These are phyloP conservation scores for Adansonia digitata DNA, from an alignment of 345 rosid genomes.

Conservation along the genomic window DNA sequence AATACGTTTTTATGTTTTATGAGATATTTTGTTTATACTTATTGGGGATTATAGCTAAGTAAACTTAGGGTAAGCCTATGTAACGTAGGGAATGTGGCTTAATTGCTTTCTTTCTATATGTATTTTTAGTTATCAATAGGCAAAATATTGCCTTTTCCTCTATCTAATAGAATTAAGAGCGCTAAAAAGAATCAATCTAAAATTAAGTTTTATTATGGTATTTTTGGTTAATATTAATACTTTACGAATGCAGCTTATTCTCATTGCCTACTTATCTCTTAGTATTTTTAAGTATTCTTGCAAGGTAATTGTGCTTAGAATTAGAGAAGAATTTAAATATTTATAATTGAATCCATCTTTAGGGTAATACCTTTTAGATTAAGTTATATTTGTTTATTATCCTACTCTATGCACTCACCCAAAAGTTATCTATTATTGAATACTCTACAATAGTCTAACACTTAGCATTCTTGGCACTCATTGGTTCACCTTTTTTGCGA, in stretches of 20 bases:
- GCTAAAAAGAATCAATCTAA: no score
- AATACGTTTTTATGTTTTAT: no score
- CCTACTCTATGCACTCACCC: neutral
- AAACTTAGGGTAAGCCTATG: no score
- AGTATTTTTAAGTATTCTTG: conserved; percentile 85
- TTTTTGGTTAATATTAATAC: conserved; percentile 92
- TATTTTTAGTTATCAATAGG: no score
- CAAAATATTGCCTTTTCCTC: no score
- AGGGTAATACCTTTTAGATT: neutral
- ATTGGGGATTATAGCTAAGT: no score
- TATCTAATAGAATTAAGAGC: no score
- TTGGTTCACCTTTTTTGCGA: conserved; percentile 75
- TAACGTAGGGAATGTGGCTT: no score
- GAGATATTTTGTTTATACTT: no score
- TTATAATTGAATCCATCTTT: neutral
- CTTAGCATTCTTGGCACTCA: conserved; percentile 43
- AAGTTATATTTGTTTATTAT: neutral
- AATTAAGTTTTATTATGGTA: no score
- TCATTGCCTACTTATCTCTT: conserved; percentile 80
- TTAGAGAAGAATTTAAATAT: neutral
- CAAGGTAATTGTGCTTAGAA: conserved; percentile 44
- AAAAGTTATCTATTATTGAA: neutral
- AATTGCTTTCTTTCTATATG: no score
- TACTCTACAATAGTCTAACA: conserved; percentile 24
- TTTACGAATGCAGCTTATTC: conserved; percentile 95